phyloP scores from a whole-genome alignment of 768 basidiomycete genomes.

The Auricularia sp. region DNA sequence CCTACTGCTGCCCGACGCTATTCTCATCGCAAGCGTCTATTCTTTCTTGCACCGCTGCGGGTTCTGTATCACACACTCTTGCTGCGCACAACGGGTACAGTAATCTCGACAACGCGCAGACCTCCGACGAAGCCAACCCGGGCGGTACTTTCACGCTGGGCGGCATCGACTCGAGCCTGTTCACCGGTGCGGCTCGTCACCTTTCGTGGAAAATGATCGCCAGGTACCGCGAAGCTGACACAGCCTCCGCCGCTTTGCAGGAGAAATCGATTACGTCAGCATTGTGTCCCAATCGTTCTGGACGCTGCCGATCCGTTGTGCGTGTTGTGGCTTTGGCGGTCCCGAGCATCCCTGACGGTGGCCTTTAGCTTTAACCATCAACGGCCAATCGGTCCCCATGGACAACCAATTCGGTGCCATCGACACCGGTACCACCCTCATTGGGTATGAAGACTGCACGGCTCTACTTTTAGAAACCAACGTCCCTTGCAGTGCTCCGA shows the following conservation, averaged over 20 bases:
- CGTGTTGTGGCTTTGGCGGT: background rate
- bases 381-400: constrained; percentile 37
- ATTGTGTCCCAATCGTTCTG: constrained; percentile 46
- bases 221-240: background rate
- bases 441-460: constrained; percentile 29
- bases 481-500: constrained; percentile 44
- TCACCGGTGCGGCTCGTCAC: constrained; percentile 18
- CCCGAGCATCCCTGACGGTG: background rate
- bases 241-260: constrained; percentile 15
- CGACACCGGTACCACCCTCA: constrained; percentile 91
- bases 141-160: constrained; percentile 72
- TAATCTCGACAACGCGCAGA: constrained; percentile 22
- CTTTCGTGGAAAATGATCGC: background rate
- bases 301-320: constrained; percentile 34
- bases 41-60: background rate
- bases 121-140: constrained; percentile 8
- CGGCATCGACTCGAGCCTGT: constrained; percentile 49
- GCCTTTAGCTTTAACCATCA: constrained; percentile 46
- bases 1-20: background rate
- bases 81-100: background rate
- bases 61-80: background rate
- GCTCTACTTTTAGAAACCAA: too few relatives aligned
- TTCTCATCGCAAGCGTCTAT: background rate
- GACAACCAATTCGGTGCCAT: constrained; percentile 55
- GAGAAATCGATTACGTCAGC: constrained; percentile 59